Evolutionary conservation across 169 alveolate species (phyloP), one percentile per base, ranked within the genome.

Genomic region (Eimeria brunetti): DNA sequence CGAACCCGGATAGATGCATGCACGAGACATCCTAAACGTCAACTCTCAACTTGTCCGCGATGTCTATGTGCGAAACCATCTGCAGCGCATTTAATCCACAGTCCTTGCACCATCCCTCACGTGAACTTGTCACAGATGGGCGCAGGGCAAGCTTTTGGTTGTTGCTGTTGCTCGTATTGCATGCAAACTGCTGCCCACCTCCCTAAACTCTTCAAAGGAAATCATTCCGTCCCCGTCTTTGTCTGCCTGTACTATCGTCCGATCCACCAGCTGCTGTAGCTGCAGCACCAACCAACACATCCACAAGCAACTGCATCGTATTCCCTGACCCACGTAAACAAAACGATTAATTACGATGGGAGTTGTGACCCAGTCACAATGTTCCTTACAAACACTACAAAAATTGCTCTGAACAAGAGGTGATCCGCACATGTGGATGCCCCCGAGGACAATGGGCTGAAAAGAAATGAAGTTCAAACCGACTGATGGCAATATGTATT

Each of bases 211-310:
- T 64, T 97, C 99, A 97, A 98, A 99, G 60, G 99, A 98, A 64
- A 99, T 99, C 97, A 98, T 98, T 24, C 99, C 99, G 97, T 99
- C 99, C 62, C 98, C 99, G 96, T 99, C 99, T 91, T 98, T 98
- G 93, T 99, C 99, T n/a, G 99, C 99, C 96, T 98, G 99, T 86
- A 99, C 97, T 51, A 99, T 98, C 33, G 99, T 98, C 95, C 99
- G 96, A 96, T 99, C 99, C 76, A 99, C 99, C 69, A 99, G 98
- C 96, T 99, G 99, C 94, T 99, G 99, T 67, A 99, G 97, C 99
- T 99, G 95, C 53, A 95, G 38, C 85, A 75, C 33, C 46, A 53
- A 85, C 80, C 36, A 33, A 58, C 36, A 64, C 7, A 49, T 9
- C 11, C 1, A n/a, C 30, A 83, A 89, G 5, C 85, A 27, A 62